Evolutionary conservation across 2,329 filamentous ascomycete genomes (phyloP).

Genomic region (Penicillium sp.): DNA sequence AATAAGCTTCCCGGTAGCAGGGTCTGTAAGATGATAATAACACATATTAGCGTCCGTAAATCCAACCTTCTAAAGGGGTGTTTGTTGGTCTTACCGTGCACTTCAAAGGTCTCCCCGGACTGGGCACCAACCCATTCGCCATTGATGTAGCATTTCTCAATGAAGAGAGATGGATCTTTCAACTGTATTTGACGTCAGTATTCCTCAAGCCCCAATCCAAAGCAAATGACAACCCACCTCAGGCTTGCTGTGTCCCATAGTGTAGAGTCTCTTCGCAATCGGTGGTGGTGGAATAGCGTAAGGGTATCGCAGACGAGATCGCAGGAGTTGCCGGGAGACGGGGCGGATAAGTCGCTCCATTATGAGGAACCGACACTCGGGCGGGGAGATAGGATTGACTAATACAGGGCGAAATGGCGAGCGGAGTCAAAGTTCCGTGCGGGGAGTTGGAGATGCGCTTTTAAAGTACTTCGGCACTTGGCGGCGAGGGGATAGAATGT

Average conservation of each 20-base stretch:
- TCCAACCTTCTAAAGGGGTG: background rate
- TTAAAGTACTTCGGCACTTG: conserved; percentile 10
- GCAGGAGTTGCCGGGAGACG: conserved; percentile 37
- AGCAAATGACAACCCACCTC: conserved; percentile 28
- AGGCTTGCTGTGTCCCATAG: conserved; percentile 43
- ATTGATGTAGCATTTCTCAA: conserved; percentile 82
- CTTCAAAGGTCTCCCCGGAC: conserved; percentile 89
- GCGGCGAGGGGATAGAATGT: background rate
- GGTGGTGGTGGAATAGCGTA: conserved; percentile 34
- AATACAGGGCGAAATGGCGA: conserved; percentile 6
- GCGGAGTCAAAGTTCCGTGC: conserved; percentile 16
- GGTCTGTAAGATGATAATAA: conserved; percentile 61
- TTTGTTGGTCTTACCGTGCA: conserved; percentile 57
- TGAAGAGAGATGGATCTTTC: conserved; percentile 78
- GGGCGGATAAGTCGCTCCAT: conserved; percentile 39
- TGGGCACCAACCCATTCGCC: conserved; percentile 86
- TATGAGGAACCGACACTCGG: conserved; percentile 3
- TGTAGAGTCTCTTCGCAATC: conserved; percentile 40
- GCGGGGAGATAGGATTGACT: conserved; percentile 4
- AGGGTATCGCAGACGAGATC: conserved; percentile 36
- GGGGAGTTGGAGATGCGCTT: conserved; percentile 17
- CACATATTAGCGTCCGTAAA: background rate
- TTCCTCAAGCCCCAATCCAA: background rate
- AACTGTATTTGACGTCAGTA: conserved; percentile 52
- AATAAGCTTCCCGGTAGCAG: conserved; percentile 77